phyloP scores from a whole-genome alignment of 495 filamentous ascomycete genomes.

The Pyronema domesticum region DNA sequence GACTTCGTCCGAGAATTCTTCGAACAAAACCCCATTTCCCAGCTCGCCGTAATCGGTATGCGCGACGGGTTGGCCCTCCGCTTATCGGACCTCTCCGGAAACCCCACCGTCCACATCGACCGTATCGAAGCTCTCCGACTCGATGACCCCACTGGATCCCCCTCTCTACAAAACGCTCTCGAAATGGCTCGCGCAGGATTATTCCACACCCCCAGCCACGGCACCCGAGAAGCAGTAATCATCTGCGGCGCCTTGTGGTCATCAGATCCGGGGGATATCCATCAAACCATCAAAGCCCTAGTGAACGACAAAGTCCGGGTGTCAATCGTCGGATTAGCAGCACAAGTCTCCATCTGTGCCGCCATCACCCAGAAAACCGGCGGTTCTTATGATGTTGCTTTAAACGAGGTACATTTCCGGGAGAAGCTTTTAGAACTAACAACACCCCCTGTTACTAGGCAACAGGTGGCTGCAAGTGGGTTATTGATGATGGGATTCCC shows the following conservation, averaged over 20 bases:
- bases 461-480: constrained; percentile 50
- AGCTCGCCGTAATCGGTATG: constrained; percentile 79
- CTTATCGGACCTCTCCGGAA: constrained; percentile 78
- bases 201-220: constrained; percentile 83
- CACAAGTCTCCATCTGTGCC: constrained; percentile 77
- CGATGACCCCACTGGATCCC: constrained; percentile 72
- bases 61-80: constrained; percentile 72
- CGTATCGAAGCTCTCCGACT: constrained; percentile 49
- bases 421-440: constrained; percentile 79
- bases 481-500: constrained; percentile 98
- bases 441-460: constrained; percentile 65
- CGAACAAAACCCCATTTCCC: constrained; percentile 97
- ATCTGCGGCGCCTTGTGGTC: constrained; percentile 81
- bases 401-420: constrained; percentile 75
- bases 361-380: constrained; percentile 82
- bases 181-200: constrained; percentile 83
- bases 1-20: constrained; percentile 90
- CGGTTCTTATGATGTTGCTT: constrained; percentile 59
- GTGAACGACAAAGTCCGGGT: constrained; percentile 68
- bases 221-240: constrained; percentile 79
- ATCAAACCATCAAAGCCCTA: constrained; percentile 63
- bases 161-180: constrained; percentile 83
- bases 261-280: constrained; percentile 86
- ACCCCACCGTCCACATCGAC: constrained; percentile 72
- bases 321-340: constrained; percentile 71